Percentiles rank a stretch among this genome's conserved stretches.
Evolutionary conservation across 1,284 basidiomycete species (phyloP).

Genomic region (Papiliotrema fonsecae): DNA sequence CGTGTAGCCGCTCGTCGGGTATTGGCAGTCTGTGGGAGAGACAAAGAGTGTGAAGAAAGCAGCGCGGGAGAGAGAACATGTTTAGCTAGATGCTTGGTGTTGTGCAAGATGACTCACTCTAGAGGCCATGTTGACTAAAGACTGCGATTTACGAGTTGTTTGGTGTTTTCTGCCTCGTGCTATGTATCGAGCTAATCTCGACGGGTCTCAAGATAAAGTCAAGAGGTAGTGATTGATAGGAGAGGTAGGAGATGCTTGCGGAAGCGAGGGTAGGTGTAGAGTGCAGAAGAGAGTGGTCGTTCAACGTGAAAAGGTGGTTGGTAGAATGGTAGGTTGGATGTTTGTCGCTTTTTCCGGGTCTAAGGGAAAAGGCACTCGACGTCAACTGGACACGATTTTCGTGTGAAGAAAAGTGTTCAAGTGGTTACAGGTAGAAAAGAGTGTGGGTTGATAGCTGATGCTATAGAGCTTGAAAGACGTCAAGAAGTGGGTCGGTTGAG

Average conservation of each 20-base stretch:
- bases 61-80: background rate
- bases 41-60: background rate
- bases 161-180: no score
- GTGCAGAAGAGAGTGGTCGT: background rate
- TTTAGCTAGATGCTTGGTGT: no score
- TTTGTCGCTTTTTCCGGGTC: background rate
- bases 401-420: no score
- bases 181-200: no score
- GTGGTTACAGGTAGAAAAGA: background rate
- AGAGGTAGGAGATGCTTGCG: background rate
- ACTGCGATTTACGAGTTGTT: background rate
- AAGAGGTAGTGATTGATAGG: no score
- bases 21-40: constrained; percentile 14
- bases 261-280: background rate
- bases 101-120: constrained; percentile 1
- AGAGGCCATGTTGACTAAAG: constrained; percentile 1
- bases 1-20: constrained; percentile 29
- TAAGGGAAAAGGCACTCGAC: background rate
- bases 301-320: background rate
- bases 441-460: background rate
- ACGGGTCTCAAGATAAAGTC: no score
- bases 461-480: no score
- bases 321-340: background rate
- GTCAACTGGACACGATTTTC: no score
- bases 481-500: no score